These are phyloP conservation scores for Talaromyces albobiverticillius DNA, from an alignment of 2,329 filamentous ascomycete genomes.

Conservation along the genomic window DNA sequence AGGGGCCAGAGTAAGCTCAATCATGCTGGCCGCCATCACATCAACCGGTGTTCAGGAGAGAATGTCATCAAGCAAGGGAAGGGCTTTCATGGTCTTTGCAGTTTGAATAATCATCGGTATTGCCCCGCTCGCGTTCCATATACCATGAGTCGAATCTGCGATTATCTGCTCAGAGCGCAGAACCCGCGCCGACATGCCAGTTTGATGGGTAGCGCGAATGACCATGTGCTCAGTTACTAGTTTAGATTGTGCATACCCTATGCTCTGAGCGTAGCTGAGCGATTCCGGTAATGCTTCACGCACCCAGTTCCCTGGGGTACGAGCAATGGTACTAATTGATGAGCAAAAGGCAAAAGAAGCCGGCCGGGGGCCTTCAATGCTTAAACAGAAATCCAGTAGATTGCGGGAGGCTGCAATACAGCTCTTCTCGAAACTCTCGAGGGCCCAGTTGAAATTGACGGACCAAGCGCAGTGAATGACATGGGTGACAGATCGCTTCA, in stretches of 20 bases:
- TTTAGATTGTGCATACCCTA: conserved; percentile 46
- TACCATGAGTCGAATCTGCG: conserved; percentile 45
- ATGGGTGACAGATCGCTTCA: conserved; percentile 45
- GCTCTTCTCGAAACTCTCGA: conserved; percentile 56
- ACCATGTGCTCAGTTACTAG: conserved; percentile 40
- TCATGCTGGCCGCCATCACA: no score
- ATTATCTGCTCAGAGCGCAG: conserved; percentile 53
- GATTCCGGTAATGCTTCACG: conserved; percentile 34
- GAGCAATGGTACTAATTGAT: conserved; percentile 45
- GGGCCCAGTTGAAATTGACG: conserved; percentile 60
- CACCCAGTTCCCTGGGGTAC: conserved; percentile 28
- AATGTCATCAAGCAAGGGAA: conserved; percentile 47
- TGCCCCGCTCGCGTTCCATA: conserved; percentile 53
- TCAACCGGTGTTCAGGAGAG: conserved; percentile 45
- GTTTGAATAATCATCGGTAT: conserved; percentile 52
- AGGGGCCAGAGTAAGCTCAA: conserved; percentile 20
- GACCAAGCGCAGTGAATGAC: conserved; percentile 65
- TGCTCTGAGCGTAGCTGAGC: conserved; percentile 37
- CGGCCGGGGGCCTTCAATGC: conserved; percentile 26
- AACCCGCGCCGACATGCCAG: conserved; percentile 32
- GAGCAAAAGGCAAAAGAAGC: conserved; percentile 52
- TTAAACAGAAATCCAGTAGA: conserved; percentile 36
- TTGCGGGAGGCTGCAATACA: conserved; percentile 51
- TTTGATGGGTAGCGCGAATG: conserved; percentile 28
- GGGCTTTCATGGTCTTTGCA: conserved; percentile 40